These are phyloP conservation scores for Omphalotus olearius DNA, from an alignment of 1,284 basidiomycete genomes.

Conservation along the genomic window DNA sequence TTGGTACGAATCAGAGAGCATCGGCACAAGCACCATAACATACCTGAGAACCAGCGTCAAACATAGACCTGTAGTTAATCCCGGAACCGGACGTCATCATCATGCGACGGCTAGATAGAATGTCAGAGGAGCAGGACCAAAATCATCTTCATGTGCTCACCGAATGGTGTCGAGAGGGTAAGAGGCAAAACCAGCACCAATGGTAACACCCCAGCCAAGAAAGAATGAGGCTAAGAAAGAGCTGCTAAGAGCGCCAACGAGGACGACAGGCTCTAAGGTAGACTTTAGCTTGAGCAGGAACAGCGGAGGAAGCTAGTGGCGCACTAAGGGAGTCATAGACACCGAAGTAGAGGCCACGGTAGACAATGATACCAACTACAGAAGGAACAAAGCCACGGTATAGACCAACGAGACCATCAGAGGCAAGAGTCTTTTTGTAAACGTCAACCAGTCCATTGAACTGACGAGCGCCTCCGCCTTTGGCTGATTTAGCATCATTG, in stretches of 20 bases:
- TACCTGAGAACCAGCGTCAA: conserved; percentile 70
- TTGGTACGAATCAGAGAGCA: not conserved
- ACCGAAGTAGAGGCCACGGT: conserved; percentile 96
- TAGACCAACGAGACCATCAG: conserved; percentile 85
- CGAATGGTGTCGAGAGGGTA: conserved; percentile 94
- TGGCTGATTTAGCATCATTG: conserved; percentile 93
- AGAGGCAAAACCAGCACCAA: conserved; percentile 92
- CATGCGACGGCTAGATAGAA: conserved; percentile 76
- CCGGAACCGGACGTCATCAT: conserved; percentile 90
- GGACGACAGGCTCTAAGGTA: conserved; percentile 78
- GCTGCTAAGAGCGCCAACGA: conserved; percentile 84
- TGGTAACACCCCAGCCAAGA: conserved; percentile 93
- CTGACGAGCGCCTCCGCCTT: conserved; percentile 87
- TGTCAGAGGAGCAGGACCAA: conserved; percentile 15
- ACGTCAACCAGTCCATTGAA: conserved; percentile 96
- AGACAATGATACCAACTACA: conserved; percentile 93
- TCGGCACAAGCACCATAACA: not conserved
- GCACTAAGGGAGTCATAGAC: conserved; percentile 89
- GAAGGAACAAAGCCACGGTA: conserved; percentile 96
- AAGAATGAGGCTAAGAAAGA: conserved; percentile 90
- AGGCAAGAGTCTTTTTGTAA: conserved; percentile 89
- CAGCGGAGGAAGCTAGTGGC: conserved; percentile 24
- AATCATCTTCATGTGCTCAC: conserved; percentile 36
- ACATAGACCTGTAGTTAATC: conserved; percentile 91
- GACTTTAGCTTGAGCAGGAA: conserved; percentile 6